Percentiles rank a stretch among this genome's conserved stretches.
phyloP scores from a whole-genome alignment of 768 basidiomycete genomes.

The Dictyophora rubrovolvata region DNA sequence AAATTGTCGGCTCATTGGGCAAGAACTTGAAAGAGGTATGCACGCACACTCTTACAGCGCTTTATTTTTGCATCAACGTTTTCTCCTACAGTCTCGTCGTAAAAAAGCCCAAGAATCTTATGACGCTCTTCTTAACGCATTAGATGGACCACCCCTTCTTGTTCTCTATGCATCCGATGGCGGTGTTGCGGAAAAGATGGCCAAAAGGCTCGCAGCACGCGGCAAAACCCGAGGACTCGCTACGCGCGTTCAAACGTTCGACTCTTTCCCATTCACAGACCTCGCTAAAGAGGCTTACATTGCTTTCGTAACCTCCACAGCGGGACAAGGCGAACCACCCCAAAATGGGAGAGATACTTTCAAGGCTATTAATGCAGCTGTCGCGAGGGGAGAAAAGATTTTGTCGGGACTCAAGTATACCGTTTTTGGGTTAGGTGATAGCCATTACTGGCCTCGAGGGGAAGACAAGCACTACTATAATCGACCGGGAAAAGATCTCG shows the following conservation, averaged over 20 bases:
- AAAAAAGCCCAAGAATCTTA: constrained; percentile 75
- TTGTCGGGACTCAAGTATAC: constrained; percentile 61
- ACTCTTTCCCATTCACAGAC: constrained; percentile 68
- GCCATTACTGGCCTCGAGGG: constrained; percentile 96
- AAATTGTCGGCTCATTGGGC: constrained; percentile 77
- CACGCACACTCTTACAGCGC: neutral
- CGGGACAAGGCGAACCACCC: constrained; percentile 96
- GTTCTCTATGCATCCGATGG: constrained; percentile 94
- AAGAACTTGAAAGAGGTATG: constrained; percentile 59
- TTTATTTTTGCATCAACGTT: neutral
- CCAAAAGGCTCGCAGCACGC: constrained; percentile 75
- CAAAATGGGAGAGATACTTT: constrained; percentile 89
- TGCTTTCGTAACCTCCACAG: constrained; percentile 80
- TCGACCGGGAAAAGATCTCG: constrained; percentile 87
- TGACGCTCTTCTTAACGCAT: constrained; percentile 66
- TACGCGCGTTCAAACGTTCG: constrained; percentile 64
- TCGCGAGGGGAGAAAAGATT: constrained; percentile 43
- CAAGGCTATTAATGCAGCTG: constrained; percentile 70
- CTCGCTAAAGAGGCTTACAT: constrained; percentile 69
- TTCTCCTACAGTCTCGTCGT: constrained; percentile 43
- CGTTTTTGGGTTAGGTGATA: constrained; percentile 95
- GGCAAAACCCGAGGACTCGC: constrained; percentile 80
- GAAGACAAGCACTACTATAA: constrained; percentile 99
- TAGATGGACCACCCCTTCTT: constrained; percentile 83
- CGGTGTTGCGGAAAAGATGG: constrained; percentile 91